A percentile compares a stretch with the other conserved stretches of the same genome.
Conservation (phyloP, 2,329 filamentous ascomycete genomes). For the Fusarium bactridioides region DNA sequence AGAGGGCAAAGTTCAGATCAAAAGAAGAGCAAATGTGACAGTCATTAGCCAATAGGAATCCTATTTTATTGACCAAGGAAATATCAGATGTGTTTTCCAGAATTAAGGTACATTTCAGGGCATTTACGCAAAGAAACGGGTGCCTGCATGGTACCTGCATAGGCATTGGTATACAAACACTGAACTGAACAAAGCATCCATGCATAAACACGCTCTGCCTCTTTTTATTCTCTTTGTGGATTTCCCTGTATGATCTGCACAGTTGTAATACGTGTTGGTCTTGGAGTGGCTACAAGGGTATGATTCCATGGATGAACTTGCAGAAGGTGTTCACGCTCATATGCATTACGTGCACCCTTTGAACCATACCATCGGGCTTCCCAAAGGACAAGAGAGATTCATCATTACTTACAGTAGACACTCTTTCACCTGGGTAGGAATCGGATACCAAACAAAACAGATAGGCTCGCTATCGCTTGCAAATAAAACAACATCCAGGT, state of each 20-base stretch:
- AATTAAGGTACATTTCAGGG: no score
- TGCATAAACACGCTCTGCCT: background rate
- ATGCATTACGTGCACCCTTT: background rate
- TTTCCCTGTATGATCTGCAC: fast-evolving
- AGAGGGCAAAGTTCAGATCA: background rate
- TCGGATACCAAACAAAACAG: background rate
- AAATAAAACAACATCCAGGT: background rate
- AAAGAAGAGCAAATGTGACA: background rate
- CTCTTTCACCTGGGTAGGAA: fast-evolving
- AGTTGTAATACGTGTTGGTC: background rate
- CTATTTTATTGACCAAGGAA: fast-evolving
- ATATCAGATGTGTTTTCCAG: background rate
- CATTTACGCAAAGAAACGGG: background rate
- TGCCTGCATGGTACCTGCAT: background rate
- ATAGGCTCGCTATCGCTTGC: background rate
- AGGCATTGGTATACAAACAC: background rate
- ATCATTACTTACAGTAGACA: no score
- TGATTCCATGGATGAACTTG: background rate
- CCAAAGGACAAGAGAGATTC: no score
- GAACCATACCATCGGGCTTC: fast-evolving
- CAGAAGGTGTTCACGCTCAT: background rate
- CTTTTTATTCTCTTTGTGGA: background rate
- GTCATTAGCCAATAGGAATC: background rate
- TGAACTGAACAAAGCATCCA: background rate
- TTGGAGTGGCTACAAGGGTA: background rate